Base-by-base conservation (phyloP, 768 basidiomycete species). In the Lentinus brumalis region DNA sequence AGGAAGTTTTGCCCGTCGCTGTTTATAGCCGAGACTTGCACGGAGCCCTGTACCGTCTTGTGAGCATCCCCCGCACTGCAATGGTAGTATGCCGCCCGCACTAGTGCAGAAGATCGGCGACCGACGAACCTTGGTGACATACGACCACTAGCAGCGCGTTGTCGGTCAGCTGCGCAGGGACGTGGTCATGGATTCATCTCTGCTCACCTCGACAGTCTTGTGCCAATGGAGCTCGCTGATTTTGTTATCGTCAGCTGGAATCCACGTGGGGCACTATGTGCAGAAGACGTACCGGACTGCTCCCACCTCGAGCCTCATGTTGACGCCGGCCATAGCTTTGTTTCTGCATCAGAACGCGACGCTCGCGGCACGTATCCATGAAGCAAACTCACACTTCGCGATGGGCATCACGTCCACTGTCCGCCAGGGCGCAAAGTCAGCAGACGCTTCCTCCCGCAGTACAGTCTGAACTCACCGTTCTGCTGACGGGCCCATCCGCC, bases 401-500 rank as follows among this genome's bases (percentile, higher is more conserved):
- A 80, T 59, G 2, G 81, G 75, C 75, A 82, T 72, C 6, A 70
- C 61, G 1, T 73, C 58, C 4, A 78, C 81, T 81, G 51, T 49
- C 12, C 46, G 29, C 29, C 46, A 45, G 44, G n/a, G 7, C 8
- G 16, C 5, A 29, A n/a, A 35, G 16, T 12, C 31, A 54, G 32
- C 16, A 31, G 52, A 74, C 68, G 26, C 11, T n/a, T 14, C 44
- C 38, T 18, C 55, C 11, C 16, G 30, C n/a, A 12, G 57, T 11
- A 52, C 51, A n/a, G 16, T 10, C 14, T 29, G 44, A 58, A 49
- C 78, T 18, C 53, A 82, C 86, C 61, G 62, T 85, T 88, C 69
- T 87, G 81, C 67, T 86, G 79, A 49, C 86, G 78, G 31, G 86
- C 82, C 86, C 86, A 88, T 2, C 87, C 87, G n/a, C 86, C 87